These are phyloP conservation scores for Hepatocystis sp. DNA, from an alignment of 169 alveolate species.

Conservation along the genomic window DNA sequence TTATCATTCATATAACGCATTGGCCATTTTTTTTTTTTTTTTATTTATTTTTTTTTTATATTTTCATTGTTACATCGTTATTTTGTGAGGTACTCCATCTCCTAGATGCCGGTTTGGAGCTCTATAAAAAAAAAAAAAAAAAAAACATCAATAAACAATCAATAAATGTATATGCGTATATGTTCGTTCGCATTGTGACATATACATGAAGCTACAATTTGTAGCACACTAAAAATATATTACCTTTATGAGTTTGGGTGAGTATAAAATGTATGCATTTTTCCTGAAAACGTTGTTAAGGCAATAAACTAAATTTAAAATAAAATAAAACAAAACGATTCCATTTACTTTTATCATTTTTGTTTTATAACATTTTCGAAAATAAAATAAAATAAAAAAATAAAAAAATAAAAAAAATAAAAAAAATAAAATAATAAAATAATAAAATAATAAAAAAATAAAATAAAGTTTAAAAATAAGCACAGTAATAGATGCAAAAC, in stretches of 20 bases:
- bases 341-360: slow-evolving; percentile 50
- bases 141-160: background rate
- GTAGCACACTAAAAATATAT: slow-evolving; percentile 2
- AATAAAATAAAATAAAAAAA: too few relatives aligned
- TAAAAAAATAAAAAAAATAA: too few relatives aligned
- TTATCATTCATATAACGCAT: background rate
- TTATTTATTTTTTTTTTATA: background rate
- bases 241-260: slow-evolving; percentile 54
- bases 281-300: slow-evolving; percentile 56
- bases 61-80: slow-evolving; percentile 46
- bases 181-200: background rate
- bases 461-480: too few relatives aligned
- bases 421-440: too few relatives aligned
- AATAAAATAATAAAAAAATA: too few relatives aligned
- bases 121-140: slow-evolving; percentile 13
- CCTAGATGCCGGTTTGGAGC: slow-evolving; percentile 31
- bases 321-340: slow-evolving; percentile 20
- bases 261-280: slow-evolving; percentile 49
- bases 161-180: background rate
- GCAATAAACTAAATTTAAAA: slow-evolving; percentile 42
- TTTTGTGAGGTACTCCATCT: slow-evolving; percentile 73
- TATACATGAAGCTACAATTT: background rate
- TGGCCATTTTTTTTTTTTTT: slow-evolving; percentile 16
- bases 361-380: too few relatives aligned
- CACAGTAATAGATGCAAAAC: too few relatives aligned